Evolutionary conservation across 2,329 filamentous ascomycete genomes (phyloP).

Genomic region (Paracoccidioides brasiliensis): DNA sequence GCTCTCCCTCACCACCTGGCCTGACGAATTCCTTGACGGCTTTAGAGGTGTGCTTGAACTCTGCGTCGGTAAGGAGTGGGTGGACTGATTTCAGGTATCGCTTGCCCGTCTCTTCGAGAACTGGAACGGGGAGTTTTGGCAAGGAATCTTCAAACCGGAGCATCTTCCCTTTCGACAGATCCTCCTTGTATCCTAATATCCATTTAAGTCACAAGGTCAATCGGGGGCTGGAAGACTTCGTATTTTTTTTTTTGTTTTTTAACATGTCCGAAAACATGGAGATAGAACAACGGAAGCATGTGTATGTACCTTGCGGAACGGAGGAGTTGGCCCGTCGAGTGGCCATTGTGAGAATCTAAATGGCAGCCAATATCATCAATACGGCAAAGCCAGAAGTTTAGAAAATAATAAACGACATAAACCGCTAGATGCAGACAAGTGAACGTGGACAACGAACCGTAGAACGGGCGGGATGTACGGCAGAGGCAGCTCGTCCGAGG

Average conservation of each 20-base stretch:
- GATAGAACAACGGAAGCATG: not conserved
- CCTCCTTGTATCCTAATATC: constrained; percentile 48
- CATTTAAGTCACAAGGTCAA: constrained; percentile 2
- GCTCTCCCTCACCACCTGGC: constrained; percentile 69
- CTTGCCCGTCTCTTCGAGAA: constrained; percentile 50
- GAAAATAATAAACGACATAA: not conserved
- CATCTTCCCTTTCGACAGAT: constrained; percentile 50
- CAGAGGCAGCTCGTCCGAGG: constrained; percentile 27
- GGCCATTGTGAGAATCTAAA: constrained; percentile 22
- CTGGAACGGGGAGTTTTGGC: constrained; percentile 48
- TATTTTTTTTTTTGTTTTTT: not conserved
- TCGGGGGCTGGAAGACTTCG: constrained; percentile 5
- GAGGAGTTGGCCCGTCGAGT: constrained; percentile 25
- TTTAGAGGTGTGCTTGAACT: constrained; percentile 53
- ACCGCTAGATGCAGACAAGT: not conserved
- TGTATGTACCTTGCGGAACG: constrained; percentile 32
- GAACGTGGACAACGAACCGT: constrained; percentile 15
- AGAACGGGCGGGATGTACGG: constrained; percentile 21
- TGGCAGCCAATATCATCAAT: not conserved
- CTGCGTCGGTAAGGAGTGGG: constrained; percentile 45
- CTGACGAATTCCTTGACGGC: constrained; percentile 80
- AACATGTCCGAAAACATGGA: not conserved
- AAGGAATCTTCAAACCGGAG: constrained; percentile 55
- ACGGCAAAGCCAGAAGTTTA: not conserved
- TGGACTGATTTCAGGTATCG: constrained; percentile 56